Evolutionary conservation across 805 yeast species (phyloP).

Genomic region (Tetrapisispora pingtungensis): DNA sequence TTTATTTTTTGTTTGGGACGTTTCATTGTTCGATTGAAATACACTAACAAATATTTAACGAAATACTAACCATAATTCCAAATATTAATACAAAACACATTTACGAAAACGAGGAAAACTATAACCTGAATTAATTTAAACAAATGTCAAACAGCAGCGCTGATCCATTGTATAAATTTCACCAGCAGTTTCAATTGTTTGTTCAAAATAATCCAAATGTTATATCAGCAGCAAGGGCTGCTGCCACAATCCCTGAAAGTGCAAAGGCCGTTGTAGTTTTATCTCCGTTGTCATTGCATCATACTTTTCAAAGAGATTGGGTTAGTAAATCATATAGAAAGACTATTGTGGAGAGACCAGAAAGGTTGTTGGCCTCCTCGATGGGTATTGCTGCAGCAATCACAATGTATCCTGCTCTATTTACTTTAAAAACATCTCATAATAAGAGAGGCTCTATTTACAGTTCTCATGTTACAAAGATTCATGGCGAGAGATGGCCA

Average conservation of each 20-base stretch:
- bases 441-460: conserved; percentile 37
- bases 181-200: conserved; percentile 35
- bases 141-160: neutral
- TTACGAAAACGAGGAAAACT: too few species aligned
- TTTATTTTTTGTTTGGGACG: too few species aligned
- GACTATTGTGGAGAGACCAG: conserved; percentile 76
- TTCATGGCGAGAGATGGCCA: conserved; percentile 75
- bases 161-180: conserved; percentile 33
- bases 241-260: conserved; percentile 28
- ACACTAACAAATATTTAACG: too few species aligned
- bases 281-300: conserved; percentile 62
- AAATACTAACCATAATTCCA: too few species aligned
- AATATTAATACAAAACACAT: too few species aligned
- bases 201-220: conserved; percentile 31
- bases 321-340: conserved; percentile 54
- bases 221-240: conserved; percentile 28
- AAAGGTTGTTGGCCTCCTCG: conserved; percentile 64
- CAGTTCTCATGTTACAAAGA: conserved; percentile 51
- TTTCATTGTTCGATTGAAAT: too few species aligned
- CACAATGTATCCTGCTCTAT: conserved; percentile 54
- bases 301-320: conserved; percentile 69
- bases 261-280: conserved; percentile 51
- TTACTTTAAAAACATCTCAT: conserved; percentile 35
- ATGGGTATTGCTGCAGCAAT: conserved; percentile 70
- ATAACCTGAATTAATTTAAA: too few species aligned